A percentile compares a stretch with the other conserved stretches of the same genome.
Conservation (phyloP, 805 yeast genomes). For the Schizosaccharomyces pombe region DNA sequence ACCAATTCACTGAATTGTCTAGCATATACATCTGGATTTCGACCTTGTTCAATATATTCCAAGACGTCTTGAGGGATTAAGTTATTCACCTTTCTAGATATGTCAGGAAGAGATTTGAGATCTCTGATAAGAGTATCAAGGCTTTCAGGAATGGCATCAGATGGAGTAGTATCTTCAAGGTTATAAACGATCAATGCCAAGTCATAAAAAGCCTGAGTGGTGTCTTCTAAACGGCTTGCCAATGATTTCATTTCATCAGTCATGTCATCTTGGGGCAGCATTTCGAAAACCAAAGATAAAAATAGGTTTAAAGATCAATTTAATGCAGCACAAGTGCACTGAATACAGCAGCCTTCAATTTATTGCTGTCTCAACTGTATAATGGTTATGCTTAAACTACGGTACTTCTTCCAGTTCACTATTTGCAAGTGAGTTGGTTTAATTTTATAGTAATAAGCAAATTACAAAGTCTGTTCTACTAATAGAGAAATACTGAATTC, state of each 20-base stretch:
- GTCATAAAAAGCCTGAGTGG: slow-evolving; percentile 8
- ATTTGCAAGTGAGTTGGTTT: no score
- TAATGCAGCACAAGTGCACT: no score
- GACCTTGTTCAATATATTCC: slow-evolving; percentile 79
- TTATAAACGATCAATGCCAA: slow-evolving; percentile 6
- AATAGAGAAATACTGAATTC: no score
- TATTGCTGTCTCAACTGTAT: no score
- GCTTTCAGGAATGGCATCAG: background rate
- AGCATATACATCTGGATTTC: slow-evolving; percentile 92
- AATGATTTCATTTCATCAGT: slow-evolving; percentile 11
- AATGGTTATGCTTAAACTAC: no score
- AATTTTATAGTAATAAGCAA: no score
- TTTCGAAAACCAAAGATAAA: background rate
- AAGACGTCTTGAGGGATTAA: slow-evolving; percentile 52
- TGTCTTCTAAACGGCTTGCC: slow-evolving; percentile 12
- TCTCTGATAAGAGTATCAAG: background rate
- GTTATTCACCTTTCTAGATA: slow-evolving; percentile 17
- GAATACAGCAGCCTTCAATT: no score
- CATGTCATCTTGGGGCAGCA: background rate
- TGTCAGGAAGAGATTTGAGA: slow-evolving; percentile 8
- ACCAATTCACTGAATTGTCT: slow-evolving; percentile 89
- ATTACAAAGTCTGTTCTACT: no score
- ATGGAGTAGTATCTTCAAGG: background rate
- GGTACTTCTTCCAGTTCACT: no score
- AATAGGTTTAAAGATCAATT: no score